These are phyloP conservation scores for Fusarium nisikadoi DNA, from an alignment of 2,329 filamentous ascomycete genomes.

Conservation along the genomic window DNA sequence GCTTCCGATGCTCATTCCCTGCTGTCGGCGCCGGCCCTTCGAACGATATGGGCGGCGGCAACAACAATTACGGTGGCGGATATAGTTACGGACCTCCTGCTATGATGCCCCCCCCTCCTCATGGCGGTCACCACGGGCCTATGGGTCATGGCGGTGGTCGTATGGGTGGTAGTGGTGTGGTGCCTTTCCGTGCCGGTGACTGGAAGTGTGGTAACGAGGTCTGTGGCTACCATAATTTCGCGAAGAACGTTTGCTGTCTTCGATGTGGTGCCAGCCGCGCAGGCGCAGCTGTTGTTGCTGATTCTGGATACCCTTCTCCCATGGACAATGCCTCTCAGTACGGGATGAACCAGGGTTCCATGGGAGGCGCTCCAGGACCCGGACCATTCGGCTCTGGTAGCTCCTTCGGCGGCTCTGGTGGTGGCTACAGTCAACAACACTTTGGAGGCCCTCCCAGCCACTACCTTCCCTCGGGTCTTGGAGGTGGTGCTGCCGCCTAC, in stretches of 20 bases:
- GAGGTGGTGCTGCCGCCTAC: slow-evolving; percentile 75
- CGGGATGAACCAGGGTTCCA: slow-evolving; percentile 87
- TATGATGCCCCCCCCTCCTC: slow-evolving; percentile 83
- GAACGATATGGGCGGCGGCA: slow-evolving; percentile 72
- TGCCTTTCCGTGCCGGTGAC: slow-evolving; percentile 97
- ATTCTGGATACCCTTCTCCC: slow-evolving; percentile 88
- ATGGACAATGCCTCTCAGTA: slow-evolving; percentile 89
- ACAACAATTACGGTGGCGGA: slow-evolving; percentile 68
- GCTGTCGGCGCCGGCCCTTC: slow-evolving; percentile 83
- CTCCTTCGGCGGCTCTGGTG: slow-evolving; percentile 71
- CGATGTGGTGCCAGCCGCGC: slow-evolving; percentile 95
- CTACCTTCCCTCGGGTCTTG: slow-evolving; percentile 89
- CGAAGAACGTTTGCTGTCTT: slow-evolving; percentile 98
- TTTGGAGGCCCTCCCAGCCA: slow-evolving; percentile 89
- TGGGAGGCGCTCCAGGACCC: slow-evolving; percentile 83
- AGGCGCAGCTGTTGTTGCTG: slow-evolving; percentile 91
- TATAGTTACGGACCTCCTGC: slow-evolving; percentile 73
- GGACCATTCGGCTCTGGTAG: slow-evolving; percentile 78
- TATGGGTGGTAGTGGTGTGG: slow-evolving; percentile 84
- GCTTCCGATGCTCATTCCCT: slow-evolving; percentile 99
- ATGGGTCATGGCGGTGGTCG: slow-evolving; percentile 71
- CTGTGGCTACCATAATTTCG: slow-evolving; percentile 99
- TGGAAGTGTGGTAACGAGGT: slow-evolving; percentile 99
- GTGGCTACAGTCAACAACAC: slow-evolving; percentile 80
- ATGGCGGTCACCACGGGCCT: slow-evolving; percentile 69